Evolutionary conservation across 129 eudicot genomes (phyloP), one percentile per base, ranked within the genome.

Genomic region (Artemisia tridentata): DNA sequence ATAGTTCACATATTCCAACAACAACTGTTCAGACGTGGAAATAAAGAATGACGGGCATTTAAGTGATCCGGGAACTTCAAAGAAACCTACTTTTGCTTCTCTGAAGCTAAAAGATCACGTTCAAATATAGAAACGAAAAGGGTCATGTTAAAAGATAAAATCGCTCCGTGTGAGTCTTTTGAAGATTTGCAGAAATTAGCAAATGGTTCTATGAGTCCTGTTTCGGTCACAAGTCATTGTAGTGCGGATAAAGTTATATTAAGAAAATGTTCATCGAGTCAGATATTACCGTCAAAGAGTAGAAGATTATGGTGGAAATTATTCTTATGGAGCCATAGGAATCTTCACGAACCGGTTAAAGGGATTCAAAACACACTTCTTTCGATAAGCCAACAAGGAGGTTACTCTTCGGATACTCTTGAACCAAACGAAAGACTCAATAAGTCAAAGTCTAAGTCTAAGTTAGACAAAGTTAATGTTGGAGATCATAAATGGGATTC

Each of bases 261-360:
- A 80, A 81, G 88, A 77, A 92, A 88, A 78, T 85, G 80, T 68
- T 92, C 96, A 41, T 88, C 96, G 4, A 92, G 91, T 64, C 98
- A 92, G 59, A 81, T 92, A 29, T 78, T 92, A 19, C 98, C 98
- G 2, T 92, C 98, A 3, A 78, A 95, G 59, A 92, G 96, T 76
- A 69, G 91, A 66, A 86, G 48, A 70, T 71, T 92, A 75, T 92
- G 98, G 98, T 92, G 98, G 98, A 92, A 92, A 63, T 50, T 92
- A 78, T 88, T 92, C 71, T 79, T 92, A 3, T 92, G 98, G 98
- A 92, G 96, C 75, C 98, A 88, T 68, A 83, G 96, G 57, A 91
- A 84, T 67, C 66, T 92, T 45, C 96, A 84, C 14, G 78, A 74
- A 43, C 72, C 86, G 17, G 66, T 68, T 50, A 76, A 75, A 48